phyloP scores from a whole-genome alignment of 2,329 filamentous ascomycete species.

The Orbilia brochopaga region DNA sequence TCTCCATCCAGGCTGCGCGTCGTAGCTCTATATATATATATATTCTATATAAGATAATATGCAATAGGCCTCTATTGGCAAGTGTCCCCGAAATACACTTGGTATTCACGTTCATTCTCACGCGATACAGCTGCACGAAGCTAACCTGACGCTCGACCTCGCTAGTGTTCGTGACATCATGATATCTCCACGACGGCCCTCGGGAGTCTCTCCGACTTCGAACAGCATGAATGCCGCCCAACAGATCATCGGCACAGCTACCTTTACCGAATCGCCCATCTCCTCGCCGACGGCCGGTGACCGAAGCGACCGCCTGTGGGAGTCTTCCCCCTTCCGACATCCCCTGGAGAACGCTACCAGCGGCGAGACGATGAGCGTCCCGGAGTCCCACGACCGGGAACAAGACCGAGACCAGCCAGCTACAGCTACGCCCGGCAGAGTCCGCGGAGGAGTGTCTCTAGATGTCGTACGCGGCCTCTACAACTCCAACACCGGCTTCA shows the following conservation, averaged over 20 bases:
- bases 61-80: not conserved
- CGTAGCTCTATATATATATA: not conserved
- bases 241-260: conserved; percentile 36
- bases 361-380: not conserved
- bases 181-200: conserved; percentile 47
- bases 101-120: not conserved
- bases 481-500: conserved; percentile 13
- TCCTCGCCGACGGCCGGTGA: conserved; percentile 40
- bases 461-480: conserved; percentile 46
- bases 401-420: not conserved
- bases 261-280: conserved; percentile 41
- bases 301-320: conserved; percentile 41
- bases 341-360: conserved; percentile 11
- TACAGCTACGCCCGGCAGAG: not conserved
- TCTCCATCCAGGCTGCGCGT: not conserved
- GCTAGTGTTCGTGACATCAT: conserved; percentile 28
- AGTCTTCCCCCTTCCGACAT: conserved; percentile 33
- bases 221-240: conserved; percentile 46
- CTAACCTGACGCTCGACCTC: not conserved
- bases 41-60: not conserved
- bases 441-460: conserved; percentile 32
- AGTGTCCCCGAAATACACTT: not conserved
- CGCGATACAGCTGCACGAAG: conserved; percentile 11
- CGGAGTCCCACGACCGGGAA: conserved; percentile 10
- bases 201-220: conserved; percentile 41